These are phyloP conservation scores for Euphrasia arctica DNA, from an alignment of 305 asterid species.

Conservation along the genomic window DNA sequence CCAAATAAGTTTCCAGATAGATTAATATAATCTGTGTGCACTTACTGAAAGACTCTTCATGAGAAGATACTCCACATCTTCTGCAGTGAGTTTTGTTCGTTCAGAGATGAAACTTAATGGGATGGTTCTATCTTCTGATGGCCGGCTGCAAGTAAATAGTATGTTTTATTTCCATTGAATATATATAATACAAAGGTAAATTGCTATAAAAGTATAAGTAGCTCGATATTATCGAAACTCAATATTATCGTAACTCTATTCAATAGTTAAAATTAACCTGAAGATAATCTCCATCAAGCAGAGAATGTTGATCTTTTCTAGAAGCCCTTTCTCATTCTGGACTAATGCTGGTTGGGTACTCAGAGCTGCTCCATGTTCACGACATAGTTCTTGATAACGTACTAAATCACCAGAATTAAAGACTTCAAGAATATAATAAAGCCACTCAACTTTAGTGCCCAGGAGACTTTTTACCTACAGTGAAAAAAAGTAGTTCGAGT, in stretches of 20 bases:
- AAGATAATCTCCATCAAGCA: conserved; percentile 94
- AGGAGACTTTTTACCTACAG: conserved; percentile 73
- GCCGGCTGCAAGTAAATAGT: conserved; percentile 46
- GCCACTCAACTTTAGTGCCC: conserved; percentile 92
- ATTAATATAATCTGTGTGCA: conserved; percentile 1
- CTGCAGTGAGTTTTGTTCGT: conserved; percentile 71
- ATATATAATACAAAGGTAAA: background rate
- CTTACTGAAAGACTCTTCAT: conserved; percentile 82
- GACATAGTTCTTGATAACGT: conserved; percentile 82
- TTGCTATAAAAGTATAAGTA: background rate
- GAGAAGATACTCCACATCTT: conserved; percentile 87
- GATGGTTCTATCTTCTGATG: conserved; percentile 87
- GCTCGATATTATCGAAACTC: background rate
- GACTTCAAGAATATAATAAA: conserved; percentile 84
- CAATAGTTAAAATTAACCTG: conserved; percentile 41
- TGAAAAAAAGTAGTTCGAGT: conserved; percentile 6
- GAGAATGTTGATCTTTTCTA: conserved; percentile 92
- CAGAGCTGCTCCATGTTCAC: conserved; percentile 75
- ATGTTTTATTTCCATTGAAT: background rate
- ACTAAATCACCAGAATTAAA: conserved; percentile 81
- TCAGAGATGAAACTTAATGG: conserved; percentile 72
- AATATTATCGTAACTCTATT: conserved; percentile 16
- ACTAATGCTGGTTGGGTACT: conserved; percentile 80
- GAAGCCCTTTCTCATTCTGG: conserved; percentile 86
- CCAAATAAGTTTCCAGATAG: too few relatives aligned